phyloP scores from a whole-genome alignment of 202 grass and related monocot species.

The Dendrocalamus latiflorus region DNA sequence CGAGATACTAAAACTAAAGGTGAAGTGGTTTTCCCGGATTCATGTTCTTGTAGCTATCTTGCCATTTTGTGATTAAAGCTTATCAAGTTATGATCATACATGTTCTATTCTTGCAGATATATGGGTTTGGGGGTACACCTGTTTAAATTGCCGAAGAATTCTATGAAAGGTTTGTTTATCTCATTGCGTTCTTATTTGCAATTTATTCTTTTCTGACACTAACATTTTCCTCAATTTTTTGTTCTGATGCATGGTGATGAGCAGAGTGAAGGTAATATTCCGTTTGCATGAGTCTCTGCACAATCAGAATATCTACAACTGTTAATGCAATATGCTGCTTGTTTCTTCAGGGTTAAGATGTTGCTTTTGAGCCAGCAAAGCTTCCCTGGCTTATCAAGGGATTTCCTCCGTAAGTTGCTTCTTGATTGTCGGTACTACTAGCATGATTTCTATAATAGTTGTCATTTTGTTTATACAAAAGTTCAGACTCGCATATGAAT shows the following conservation, averaged over 20 bases:
- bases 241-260: conserved; percentile 25
- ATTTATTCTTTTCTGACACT: conserved; percentile 13
- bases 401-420: conserved; percentile 88
- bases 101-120: conserved; percentile 55
- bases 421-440: conserved; percentile 7
- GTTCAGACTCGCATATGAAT: background rate
- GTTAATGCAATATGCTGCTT: background rate
- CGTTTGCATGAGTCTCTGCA: background rate
- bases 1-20: conserved; percentile 99
- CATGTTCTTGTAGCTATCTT: background rate
- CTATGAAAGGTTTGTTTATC: conserved; percentile 76
- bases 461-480: conserved; percentile 23
- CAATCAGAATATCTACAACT: background rate
- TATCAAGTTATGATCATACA: background rate
- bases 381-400: conserved; percentile 97
- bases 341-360: conserved; percentile 74
- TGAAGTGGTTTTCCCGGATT: background rate
- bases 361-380: conserved; percentile 95
- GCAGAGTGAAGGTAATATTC: conserved; percentile 90
- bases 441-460: background rate
- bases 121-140: conserved; percentile 96
- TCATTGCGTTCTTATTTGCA: background rate
- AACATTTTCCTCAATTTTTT: conserved; percentile 15
- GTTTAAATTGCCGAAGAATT: conserved; percentile 96
- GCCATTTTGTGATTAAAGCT: background rate